Base-by-base conservation (phyloP, 2,329 filamentous ascomycete species). In the Dothidotthia symphoricarpi region DNA sequence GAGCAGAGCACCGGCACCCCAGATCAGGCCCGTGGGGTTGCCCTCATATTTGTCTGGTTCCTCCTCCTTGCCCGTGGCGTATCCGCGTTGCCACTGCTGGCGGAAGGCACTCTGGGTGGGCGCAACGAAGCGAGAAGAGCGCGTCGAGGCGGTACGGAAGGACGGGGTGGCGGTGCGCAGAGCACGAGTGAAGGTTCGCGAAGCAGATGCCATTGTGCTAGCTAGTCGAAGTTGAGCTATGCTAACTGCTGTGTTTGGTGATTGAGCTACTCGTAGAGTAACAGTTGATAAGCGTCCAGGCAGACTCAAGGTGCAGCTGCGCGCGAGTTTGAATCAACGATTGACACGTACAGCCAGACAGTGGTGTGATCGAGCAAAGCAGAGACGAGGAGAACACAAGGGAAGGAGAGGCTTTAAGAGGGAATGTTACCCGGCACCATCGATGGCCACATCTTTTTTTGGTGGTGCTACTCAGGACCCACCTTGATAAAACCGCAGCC, bases 81-180 rank as follows among this genome's bases (percentile, higher is more conserved):
- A 95, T 69, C 82, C 83, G 53, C 88, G 86, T 53, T 88, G 86
- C 83, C 81, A 81, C 59, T 84, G 77, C 63, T 83, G 81, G 68
- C 85, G 85, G 75, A 89, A 83, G 53, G 80, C 77, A 58, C 85
- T 79, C 54, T 84, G 80, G 37, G 51, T 42, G 78, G 76, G 75
- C 30, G 76, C 74, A 51, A 74, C 71, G 65, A 86, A 77, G 50
- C 79, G 73, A 24, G 63, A 64, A 59, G 73, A 77, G 58, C 78
- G 81, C 29, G 78, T 70, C 36, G 75, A 68, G 55, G 78, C 73
- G 60, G 80, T 79, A 62, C 83, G 71, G 41, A 82, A 74, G 51
- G 76, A 50, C 25, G 64, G 59, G 2, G 59, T 45, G 15, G 60
- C 43, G 55, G 55, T 66, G 59, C 49, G 68, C 63, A 55, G 67